Conservation (phyloP, 768 basidiomycete species). For the Neoboletus subvelutipes region DNA sequence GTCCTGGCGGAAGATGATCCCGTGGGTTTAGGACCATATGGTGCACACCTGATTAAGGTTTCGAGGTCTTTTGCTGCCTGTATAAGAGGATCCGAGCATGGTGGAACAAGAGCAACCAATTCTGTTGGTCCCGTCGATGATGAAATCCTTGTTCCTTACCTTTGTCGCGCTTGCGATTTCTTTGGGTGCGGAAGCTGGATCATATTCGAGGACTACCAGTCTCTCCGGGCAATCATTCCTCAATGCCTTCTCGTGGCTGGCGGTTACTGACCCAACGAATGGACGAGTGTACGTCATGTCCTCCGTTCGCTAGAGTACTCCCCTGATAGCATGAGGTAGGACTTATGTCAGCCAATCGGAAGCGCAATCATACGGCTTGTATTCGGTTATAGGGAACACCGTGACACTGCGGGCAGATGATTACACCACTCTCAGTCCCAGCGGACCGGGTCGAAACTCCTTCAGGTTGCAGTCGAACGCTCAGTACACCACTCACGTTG, state of each 20-base stretch:
- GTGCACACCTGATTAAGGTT: background rate
- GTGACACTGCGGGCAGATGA: slow-evolving; percentile 35
- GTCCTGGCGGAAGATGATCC: background rate
- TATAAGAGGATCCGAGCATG: slow-evolving; percentile 12
- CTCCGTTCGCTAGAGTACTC: background rate
- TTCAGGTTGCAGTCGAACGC: slow-evolving; percentile 35
- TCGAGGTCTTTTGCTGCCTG: background rate
- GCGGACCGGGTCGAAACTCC: slow-evolving; percentile 36
- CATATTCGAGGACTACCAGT: slow-evolving; percentile 46
- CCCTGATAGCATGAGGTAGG: slow-evolving; percentile 20
- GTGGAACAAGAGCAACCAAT: background rate
- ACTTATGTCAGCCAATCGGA: slow-evolving; percentile 48
- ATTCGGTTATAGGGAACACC: slow-evolving; percentile 47
- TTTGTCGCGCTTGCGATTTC: slow-evolving; percentile 10
- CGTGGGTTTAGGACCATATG: background rate
- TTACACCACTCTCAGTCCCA: slow-evolving; percentile 29
- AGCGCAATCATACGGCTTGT: slow-evolving; percentile 54
- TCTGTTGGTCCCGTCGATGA: background rate
- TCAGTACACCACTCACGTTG: slow-evolving; percentile 34
- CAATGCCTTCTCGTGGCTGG: slow-evolving; percentile 28
- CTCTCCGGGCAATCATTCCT: slow-evolving; percentile 54
- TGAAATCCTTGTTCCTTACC: slow-evolving; percentile 3
- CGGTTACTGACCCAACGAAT: slow-evolving; percentile 34
- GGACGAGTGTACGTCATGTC: slow-evolving; percentile 31
- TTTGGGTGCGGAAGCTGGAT: slow-evolving; percentile 34